These are phyloP conservation scores for Lichenothelia convexa DNA, from an alignment of 495 filamentous ascomycete genomes.

Conservation along the genomic window DNA sequence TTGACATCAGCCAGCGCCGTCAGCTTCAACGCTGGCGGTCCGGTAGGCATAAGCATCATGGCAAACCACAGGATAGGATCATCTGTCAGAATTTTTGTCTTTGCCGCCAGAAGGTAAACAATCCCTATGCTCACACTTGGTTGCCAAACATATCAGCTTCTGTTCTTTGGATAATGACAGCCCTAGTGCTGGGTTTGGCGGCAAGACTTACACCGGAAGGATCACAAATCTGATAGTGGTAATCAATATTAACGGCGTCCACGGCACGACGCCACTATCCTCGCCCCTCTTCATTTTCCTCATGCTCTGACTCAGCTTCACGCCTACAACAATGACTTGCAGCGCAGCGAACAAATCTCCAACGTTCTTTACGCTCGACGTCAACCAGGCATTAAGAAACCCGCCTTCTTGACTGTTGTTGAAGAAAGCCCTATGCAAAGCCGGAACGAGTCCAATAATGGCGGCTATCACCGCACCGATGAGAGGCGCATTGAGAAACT, in stretches of 20 bases:
- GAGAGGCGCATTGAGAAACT: constrained; percentile 46
- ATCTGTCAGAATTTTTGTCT: constrained; percentile 33
- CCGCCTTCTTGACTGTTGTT: constrained; percentile 42
- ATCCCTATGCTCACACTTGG: constrained; percentile 35
- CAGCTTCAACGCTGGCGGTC: constrained; percentile 52
- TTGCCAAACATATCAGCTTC: too few species aligned
- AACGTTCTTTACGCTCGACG: constrained; percentile 43
- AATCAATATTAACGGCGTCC: constrained; percentile 32
- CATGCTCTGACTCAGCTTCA: constrained; percentile 39
- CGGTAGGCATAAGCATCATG: constrained; percentile 67
- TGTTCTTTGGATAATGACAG: constrained; percentile 6
- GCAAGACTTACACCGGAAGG: constrained; percentile 31
- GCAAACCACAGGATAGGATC: constrained; percentile 64
- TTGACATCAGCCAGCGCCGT: constrained; percentile 49
- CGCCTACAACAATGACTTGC: constrained; percentile 56
- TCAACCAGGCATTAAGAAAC: constrained; percentile 54
- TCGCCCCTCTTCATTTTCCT: constrained; percentile 32
- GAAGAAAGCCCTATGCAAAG: constrained; percentile 51
- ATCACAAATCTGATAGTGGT: constrained; percentile 44
- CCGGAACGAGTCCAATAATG: constrained; percentile 42
- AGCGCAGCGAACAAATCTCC: constrained; percentile 53
- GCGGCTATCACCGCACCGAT: constrained; percentile 44
- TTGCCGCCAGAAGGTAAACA: constrained; percentile 42
- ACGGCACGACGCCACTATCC: constrained; percentile 30
- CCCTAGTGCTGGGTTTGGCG: too few species aligned